These are phyloP conservation scores for Toxoplasma gondii DNA, from an alignment of 169 alveolate genomes.

Conservation along the genomic window DNA sequence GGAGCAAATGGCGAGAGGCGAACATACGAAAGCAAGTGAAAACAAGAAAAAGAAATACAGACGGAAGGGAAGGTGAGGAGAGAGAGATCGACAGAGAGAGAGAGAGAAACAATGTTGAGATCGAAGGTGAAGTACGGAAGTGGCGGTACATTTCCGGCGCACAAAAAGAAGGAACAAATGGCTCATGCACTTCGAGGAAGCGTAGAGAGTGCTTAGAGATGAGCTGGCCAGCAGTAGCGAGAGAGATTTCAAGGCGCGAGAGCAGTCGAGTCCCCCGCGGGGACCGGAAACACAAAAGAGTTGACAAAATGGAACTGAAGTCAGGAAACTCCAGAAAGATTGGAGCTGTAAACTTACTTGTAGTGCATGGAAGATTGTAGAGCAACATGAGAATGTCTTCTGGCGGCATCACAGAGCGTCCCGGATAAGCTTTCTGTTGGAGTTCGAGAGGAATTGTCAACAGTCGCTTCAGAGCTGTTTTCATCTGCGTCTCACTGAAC, in stretches of 20 bases:
- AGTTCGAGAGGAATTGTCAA: constrained; percentile 1
- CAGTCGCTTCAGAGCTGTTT: neutral
- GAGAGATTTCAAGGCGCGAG: too few species aligned
- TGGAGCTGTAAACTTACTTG: neutral
- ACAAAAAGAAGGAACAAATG: too few species aligned
- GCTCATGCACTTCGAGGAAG: too few species aligned
- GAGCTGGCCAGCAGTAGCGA: too few species aligned
- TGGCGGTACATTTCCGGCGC: too few species aligned
- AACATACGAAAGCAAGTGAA: neutral
- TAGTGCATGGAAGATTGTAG: constrained; percentile 1
- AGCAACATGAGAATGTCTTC: neutral
- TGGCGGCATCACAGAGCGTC: neutral
- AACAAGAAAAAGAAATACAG: neutral
- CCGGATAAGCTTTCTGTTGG: neutral
- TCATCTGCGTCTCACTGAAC: neutral
- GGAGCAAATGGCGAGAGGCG: neutral
- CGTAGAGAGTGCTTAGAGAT: too few species aligned
- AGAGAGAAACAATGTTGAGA: too few species aligned
- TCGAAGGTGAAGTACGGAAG: too few species aligned
- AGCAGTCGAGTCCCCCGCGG: too few species aligned
- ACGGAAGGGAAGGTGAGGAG: neutral
- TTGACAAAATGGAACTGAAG: too few species aligned
- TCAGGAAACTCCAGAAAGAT: too few species aligned
- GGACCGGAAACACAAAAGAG: too few species aligned
- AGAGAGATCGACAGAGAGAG: neutral